Percentiles rank a stretch among this genome's conserved stretches.
These are phyloP conservation scores for Heliamphora ciliata DNA, from an alignment of 179 eudicot species.

Conservation along the genomic window DNA sequence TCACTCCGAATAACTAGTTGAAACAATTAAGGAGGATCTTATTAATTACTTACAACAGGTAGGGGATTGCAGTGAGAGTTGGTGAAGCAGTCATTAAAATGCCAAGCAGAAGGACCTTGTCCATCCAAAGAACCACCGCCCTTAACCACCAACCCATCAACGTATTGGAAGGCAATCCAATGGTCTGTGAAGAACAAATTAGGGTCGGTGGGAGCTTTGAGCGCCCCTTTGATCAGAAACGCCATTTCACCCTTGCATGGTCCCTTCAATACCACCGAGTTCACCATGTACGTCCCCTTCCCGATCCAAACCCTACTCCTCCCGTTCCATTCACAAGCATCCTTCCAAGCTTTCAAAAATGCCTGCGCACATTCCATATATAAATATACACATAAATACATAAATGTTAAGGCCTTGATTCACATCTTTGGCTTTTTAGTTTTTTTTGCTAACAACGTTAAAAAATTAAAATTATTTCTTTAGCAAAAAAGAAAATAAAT, in stretches of 20 bases:
- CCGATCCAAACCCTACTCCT: slow-evolving; percentile 30
- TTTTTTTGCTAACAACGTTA: too few relatives aligned
- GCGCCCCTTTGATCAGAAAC: slow-evolving; percentile 30
- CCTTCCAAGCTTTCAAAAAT: slow-evolving; percentile 46
- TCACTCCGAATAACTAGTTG: too few relatives aligned
- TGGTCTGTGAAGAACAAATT: slow-evolving; percentile 10
- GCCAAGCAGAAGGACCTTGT: slow-evolving; percentile 38
- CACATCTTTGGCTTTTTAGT: too few relatives aligned
- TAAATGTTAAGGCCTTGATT: not conserved
- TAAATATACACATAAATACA: not conserved
- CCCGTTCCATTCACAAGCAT: slow-evolving; percentile 42
- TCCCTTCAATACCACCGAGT: slow-evolving; percentile 32
- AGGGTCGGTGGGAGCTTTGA: slow-evolving; percentile 37
- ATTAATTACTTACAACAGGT: slow-evolving; percentile 31
- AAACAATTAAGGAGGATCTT: too few relatives aligned
- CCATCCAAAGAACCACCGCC: slow-evolving; percentile 60
- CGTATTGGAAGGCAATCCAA: slow-evolving; percentile 44
- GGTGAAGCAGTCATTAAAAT: slow-evolving; percentile 18
- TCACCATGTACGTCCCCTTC: slow-evolving; percentile 33
- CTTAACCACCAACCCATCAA: slow-evolving; percentile 29
- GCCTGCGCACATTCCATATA: slow-evolving; percentile 28
- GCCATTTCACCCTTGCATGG: slow-evolving; percentile 34
- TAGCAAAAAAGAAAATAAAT: too few relatives aligned
- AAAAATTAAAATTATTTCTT: too few relatives aligned
- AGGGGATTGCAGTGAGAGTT: slow-evolving; percentile 23